Evolutionary conservation across 1,284 basidiomycete species (phyloP).

Genomic region (Clitocybe nebularis): DNA sequence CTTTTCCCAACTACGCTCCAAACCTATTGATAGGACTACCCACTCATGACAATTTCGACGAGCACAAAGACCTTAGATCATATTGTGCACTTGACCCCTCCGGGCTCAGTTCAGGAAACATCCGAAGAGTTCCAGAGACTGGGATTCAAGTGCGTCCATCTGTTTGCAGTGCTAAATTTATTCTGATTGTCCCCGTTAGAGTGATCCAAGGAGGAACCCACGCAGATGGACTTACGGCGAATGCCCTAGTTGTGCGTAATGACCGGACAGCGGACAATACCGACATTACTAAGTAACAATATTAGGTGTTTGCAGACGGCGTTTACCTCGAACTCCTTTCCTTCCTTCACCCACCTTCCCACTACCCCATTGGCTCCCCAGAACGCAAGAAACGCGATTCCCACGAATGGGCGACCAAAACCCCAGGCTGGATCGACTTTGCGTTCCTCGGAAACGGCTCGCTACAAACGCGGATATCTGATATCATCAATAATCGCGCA

Average conservation of each 20-base stretch:
- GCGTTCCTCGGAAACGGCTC: slow-evolving; percentile 50
- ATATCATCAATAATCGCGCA: slow-evolving; percentile 50
- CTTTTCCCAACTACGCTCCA: neutral
- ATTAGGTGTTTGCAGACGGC: slow-evolving; percentile 54
- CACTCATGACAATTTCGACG: neutral
- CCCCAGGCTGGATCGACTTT: slow-evolving; percentile 36
- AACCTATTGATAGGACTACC: neutral
- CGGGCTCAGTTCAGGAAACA: slow-evolving; percentile 49
- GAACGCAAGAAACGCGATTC: slow-evolving; percentile 36
- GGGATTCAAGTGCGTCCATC: slow-evolving; percentile 54
- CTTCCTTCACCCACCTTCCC: slow-evolving; percentile 49
- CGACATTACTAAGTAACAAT: neutral
- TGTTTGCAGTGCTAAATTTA: neutral
- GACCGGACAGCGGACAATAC: neutral
- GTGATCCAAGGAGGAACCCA: slow-evolving; percentile 64
- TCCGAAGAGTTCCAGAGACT: slow-evolving; percentile 51
- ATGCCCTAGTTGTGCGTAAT: slow-evolving; percentile 55
- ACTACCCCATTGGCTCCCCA: slow-evolving; percentile 48
- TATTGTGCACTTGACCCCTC: slow-evolving; percentile 63
- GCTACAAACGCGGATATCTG: slow-evolving; percentile 32
- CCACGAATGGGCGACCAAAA: slow-evolving; percentile 51
- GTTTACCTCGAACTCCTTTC: slow-evolving; percentile 66
- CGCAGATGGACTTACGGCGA: slow-evolving; percentile 56
- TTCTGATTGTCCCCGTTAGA: slow-evolving; percentile 26
- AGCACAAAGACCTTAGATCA: slow-evolving; percentile 50